Evolutionary conservation across 352 stramenopile species (phyloP), one percentile per base, ranked within the genome.

Genomic region (Phytophthora sp.): DNA sequence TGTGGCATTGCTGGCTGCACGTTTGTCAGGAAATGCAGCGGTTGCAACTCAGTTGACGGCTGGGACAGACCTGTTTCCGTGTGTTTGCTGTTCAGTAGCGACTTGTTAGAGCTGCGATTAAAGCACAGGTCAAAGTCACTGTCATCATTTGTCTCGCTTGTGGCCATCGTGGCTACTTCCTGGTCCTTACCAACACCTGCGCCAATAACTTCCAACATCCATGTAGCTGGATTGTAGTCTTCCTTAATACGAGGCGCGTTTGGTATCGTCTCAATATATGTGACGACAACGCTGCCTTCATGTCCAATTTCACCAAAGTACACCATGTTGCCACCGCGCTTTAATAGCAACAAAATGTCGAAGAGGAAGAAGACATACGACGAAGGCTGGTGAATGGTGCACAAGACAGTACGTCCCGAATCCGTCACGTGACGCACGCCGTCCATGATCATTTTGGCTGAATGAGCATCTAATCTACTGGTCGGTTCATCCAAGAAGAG

Each of bases 321-420:
- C 9, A 79, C 67, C 4, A 63, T 77, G 46, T 76, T 51, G 15
- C 79, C 77, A 29, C 78, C 78, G 11, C 67, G 65, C 53, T 86
- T 78, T 13, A 97, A 65, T 5, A 97, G 57, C 46, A 96, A 74
- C 9, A 95, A 54, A 49, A 82, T 73, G 66, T 97, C 88, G 64
- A 96, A 95, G 29, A 86, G 79, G 15, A 84, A 80, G 20, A 97
- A 96, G 4, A 97, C 82, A 52, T 96, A 83, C 2, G 79, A 89
- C n/a, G 77, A 84, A 24, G 91, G 91, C 71, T 98, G 91, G 67
- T 98, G 92, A 69, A 98, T 98, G 26, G 89, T 97, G 44, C 91
- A 96, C 2, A 97, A 66, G 18, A 98, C 79, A 15, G 81, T 91
- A 4, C 77, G 62, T 3, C 88, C 86, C 26, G 70, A 78, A 38